Percentiles rank a stretch among this genome's conserved stretches.
These are phyloP conservation scores for Ambrosia hybrid DNA, from an alignment of 140 eudicot species.

Conservation along the genomic window DNA sequence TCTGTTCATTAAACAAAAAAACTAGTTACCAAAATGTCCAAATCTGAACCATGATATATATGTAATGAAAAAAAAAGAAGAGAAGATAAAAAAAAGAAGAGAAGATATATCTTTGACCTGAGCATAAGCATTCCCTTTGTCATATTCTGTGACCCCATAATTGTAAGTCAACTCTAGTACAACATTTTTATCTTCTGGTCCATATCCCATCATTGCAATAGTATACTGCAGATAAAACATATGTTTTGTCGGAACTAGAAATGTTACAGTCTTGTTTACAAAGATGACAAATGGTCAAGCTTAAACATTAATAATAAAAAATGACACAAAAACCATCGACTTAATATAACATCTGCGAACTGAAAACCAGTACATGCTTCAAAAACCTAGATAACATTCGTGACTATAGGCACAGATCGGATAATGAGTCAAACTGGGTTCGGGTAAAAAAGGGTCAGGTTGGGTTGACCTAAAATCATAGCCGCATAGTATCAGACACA, in stretches of 20 bases:
- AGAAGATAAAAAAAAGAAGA: slow-evolving; percentile 3
- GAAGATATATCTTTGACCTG: slow-evolving; percentile 26
- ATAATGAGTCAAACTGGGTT: no score
- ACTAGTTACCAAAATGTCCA: no score
- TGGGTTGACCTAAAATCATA: no score
- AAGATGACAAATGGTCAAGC: slow-evolving; percentile 8
- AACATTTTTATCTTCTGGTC: slow-evolving; percentile 79
- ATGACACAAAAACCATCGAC: background rate
- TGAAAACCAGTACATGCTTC: background rate
- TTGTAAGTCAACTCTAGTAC: slow-evolving; percentile 85
- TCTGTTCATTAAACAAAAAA: slow-evolving; percentile 42
- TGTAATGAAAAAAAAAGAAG: background rate
- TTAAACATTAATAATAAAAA: background rate
- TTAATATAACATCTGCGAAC: background rate
- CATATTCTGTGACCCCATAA: slow-evolving; percentile 78
- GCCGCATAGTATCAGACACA: no score
- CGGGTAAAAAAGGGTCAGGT: no score
- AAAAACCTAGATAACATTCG: no score
- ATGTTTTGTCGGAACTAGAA: slow-evolving; percentile 9
- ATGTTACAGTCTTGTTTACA: background rate
- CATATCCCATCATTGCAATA: slow-evolving; percentile 91
- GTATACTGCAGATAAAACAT: slow-evolving; percentile 53
- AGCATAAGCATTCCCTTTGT: slow-evolving; percentile 76
- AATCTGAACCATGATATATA: background rate
- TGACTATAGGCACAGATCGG: no score